Percentiles rank a stretch among this genome's conserved stretches.
phyloP scores from a whole-genome alignment of 768 basidiomycete species.

The Panaeolus papilionaceus region DNA sequence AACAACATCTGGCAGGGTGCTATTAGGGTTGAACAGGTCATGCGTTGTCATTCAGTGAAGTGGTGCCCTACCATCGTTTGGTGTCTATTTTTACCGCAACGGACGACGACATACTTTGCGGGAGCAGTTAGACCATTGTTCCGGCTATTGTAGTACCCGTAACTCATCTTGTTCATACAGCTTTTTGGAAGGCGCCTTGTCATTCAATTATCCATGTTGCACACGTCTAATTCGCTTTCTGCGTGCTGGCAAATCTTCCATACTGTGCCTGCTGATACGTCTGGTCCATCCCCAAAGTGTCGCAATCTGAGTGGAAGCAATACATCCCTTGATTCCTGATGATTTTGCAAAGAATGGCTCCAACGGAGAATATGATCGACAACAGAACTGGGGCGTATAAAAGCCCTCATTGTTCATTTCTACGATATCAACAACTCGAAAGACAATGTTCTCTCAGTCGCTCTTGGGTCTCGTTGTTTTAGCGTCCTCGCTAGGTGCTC shows the following conservation, averaged over 20 bases:
- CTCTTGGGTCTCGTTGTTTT: not conserved
- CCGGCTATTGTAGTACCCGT: not conserved
- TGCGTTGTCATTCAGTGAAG: not conserved
- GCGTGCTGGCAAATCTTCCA: not conserved
- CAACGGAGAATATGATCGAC: too few relatives aligned
- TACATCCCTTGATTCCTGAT: not conserved
- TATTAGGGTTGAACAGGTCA: not conserved
- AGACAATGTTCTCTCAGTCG: constrained; percentile 7
- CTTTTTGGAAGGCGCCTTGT: not conserved
- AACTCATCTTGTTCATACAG: not conserved
- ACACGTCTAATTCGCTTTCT: not conserved
- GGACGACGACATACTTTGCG: not conserved
- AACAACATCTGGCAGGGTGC: not conserved
- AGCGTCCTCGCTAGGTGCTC: not conserved
- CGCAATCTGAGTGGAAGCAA: not conserved
- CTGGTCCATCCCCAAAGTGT: not conserved
- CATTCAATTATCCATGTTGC: not conserved
- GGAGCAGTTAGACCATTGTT: not conserved
- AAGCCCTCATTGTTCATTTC: not conserved
- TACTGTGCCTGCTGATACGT: not conserved
- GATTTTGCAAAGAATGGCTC: not conserved
- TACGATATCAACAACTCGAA: not conserved
- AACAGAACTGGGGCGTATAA: not conserved
- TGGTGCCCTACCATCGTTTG: not conserved
- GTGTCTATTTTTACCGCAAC: not conserved